Percentiles rank a stretch among this genome's conserved stretches.
Conservation (phyloP, 192 early-diverging fungal genomes). For the Backusella luteola region DNA sequence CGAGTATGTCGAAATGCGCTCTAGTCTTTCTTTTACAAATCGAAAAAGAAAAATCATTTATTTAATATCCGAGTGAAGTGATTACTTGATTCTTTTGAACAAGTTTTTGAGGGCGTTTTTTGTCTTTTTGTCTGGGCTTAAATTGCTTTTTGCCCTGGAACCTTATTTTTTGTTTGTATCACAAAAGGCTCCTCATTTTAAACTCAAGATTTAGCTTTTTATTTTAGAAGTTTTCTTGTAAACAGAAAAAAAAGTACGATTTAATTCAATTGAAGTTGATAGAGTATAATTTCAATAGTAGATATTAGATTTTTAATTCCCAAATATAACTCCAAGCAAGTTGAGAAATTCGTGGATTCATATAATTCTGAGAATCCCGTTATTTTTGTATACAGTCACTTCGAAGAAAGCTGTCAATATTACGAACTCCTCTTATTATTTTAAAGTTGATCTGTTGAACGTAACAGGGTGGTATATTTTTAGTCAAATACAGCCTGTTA, state of each 20-base stretch:
- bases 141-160: slow-evolving; percentile 5
- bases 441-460: neutral
- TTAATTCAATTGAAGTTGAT: no score
- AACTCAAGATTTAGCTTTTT: neutral
- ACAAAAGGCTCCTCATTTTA: neutral
- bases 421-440: neutral
- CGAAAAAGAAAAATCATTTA: neutral
- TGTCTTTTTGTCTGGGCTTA: neutral
- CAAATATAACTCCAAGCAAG: neutral
- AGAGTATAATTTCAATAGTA: neutral
- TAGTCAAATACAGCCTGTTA: neutral
- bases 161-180: neutral
- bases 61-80: neutral
- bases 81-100: neutral
- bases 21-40: neutral
- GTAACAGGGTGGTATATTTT: neutral
- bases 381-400: neutral
- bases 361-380: neutral
- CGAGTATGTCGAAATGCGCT: neutral
- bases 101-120: neutral
- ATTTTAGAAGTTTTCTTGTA: neutral
- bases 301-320: neutral
- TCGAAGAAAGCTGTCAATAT: neutral
- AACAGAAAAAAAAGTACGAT: neutral
- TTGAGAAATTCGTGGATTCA: neutral